Base-by-base conservation (phyloP, 208 protist species). In the Wallacemonas sp. region DNA sequence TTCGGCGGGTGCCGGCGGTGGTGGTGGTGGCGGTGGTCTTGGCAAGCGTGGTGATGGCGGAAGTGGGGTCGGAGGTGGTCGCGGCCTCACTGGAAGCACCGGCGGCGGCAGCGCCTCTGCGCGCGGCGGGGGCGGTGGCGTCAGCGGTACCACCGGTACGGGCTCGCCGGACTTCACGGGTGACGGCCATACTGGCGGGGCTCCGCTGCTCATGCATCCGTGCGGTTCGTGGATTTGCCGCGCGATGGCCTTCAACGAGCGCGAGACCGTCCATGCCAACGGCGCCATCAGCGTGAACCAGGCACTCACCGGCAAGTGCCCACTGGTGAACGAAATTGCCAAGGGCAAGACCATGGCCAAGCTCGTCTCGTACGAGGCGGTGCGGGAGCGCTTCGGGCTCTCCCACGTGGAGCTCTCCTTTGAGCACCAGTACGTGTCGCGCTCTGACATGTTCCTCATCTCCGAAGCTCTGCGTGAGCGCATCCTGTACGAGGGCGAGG, bases 281-380 rank as follows among this genome's bases (percentile, higher is more conserved):
- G 85, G 85, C 24, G 89, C 85, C 24, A 88, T 95, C 65, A 95
- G 89, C 67, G 84, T 95, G 1, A 78, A 78, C 55, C 80, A 89
- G 37, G 69, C 77, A 5, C 76, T 93, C 55, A 83, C 76, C n/a
- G 68, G 66, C 9, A 73, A 79, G 50, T 89, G 80, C 50, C 48
- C 75, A 12, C 68, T 93, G 19, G 78, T 95, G 17, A 92, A 90
- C 67, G 82, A 95, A 42, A 77, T 85, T 19, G 79, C 85, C 26
- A 91, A 93, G 57, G 81, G 82, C 24, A 83, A 76, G 15, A 66
- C 79, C 2, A 80, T 84, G 63, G 83, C 79, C 19, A 76, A 76
- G 46, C 41, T 95, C 13, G 36, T 53, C 33, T 67, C 66, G 2
- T 92, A 89, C 66, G 68, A 69, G 26, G 82, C 91, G 36, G 87